These are phyloP conservation scores for Pouteria glomerata DNA, from an alignment of 148 eudicot species.

Conservation along the genomic window DNA sequence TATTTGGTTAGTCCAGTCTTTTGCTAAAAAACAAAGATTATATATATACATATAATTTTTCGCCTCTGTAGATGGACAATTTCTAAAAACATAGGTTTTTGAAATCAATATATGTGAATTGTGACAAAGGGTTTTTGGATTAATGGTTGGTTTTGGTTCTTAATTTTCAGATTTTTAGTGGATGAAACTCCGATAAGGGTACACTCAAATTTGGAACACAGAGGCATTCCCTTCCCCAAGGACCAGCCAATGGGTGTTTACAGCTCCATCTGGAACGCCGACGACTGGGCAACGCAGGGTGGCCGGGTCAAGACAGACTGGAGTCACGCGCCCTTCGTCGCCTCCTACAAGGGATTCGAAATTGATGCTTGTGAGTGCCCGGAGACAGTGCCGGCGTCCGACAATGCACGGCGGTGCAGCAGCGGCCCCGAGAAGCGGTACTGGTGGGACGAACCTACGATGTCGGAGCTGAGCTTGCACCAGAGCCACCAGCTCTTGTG, in stretches of 20 bases:
- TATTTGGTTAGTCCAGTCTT: no score
- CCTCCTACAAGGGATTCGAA: slow-evolving; percentile 65
- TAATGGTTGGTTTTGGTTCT: not conserved
- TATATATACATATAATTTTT: no score
- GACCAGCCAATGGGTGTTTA: slow-evolving; percentile 87
- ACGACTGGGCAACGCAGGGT: slow-evolving; percentile 94
- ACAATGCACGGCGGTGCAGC: slow-evolving; percentile 43
- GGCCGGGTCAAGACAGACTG: slow-evolving; percentile 76
- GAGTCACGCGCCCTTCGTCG: slow-evolving; percentile 73
- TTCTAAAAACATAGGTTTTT: no score
- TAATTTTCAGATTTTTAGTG: slow-evolving; percentile 54
- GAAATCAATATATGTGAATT: no score
- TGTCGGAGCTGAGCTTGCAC: slow-evolving; percentile 60
- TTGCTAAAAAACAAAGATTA: no score
- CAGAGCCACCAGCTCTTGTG: slow-evolving; percentile 78
- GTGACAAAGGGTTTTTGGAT: no score
- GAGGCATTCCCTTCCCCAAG: slow-evolving; percentile 71
- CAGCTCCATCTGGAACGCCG: slow-evolving; percentile 88
- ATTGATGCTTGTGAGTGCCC: slow-evolving; percentile 69
- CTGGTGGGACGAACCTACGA: slow-evolving; percentile 69
- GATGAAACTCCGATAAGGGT: slow-evolving; percentile 76
- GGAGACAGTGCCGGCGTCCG: slow-evolving; percentile 27
- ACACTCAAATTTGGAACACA: slow-evolving; percentile 70
- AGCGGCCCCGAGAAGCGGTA: slow-evolving; percentile 34
- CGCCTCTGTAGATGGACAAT: no score